Base-by-base conservation (phyloP, 192 early-diverging fungal species). In the Coemansia sp. region DNA sequence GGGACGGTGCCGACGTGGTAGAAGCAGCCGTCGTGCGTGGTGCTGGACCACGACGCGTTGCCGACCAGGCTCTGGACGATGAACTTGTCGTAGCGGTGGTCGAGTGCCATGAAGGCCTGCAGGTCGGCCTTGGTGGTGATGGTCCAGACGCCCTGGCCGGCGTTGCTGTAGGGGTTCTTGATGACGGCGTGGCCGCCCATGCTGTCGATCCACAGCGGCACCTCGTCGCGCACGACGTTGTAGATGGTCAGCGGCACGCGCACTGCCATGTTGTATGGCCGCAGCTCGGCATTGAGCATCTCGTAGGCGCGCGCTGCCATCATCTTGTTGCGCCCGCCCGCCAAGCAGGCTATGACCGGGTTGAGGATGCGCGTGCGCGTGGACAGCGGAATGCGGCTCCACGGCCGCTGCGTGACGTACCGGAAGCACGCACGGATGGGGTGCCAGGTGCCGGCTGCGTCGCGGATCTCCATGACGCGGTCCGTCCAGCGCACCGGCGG, bases 1-100 rank as follows among this genome's bases (percentile, higher is more conserved):
- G 94, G 94, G 61, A 95, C 91, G 6, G 94, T 95, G 4, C 94
- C 94, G 22, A 94, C 94, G 67, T 95, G 94, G 68, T 91, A 95
- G 61, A 92, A 95, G 67, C 89, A 91, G 46, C 93, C 94, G 51
- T 86, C 77, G 41, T 89, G 73, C 9, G 92, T 90, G 19, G 87
- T 78, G 37, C 86, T 88, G 4, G 88, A 89, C 92, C 92, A 94
- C 4, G 90, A 90, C 8, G 94, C 92, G 59, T 94, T 94, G 17
- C 94, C 94, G 31, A 95, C 94, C 9, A 95, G 79, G 15, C 87
- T 89, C 69, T 95, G 94, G 4, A 95, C 94, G 77, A 95, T 94
- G 64, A 93, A 95, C 83, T 95, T 95, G 80, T 94, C 89, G 71
- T 95, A 95, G 62, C 91, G 87, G 58, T 95, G 94, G 67, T 90